These are phyloP conservation scores for Leccinum imitatum DNA, from an alignment of 768 basidiomycete genomes.

Conservation along the genomic window DNA sequence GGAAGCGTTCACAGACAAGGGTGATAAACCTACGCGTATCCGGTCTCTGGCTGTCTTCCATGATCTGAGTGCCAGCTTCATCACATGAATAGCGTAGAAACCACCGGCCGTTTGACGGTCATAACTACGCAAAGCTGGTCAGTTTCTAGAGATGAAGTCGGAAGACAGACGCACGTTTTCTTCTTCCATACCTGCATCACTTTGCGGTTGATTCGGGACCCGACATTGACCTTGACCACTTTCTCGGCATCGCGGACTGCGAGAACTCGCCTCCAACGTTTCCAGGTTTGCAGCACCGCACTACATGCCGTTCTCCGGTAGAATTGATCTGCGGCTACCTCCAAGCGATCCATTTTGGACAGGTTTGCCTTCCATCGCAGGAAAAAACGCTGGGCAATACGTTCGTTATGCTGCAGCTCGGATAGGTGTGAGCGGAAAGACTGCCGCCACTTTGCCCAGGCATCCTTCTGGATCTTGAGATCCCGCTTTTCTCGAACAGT, in stretches of 20 bases:
- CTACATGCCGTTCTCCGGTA: constrained; percentile 38
- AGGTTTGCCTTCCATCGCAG: constrained; percentile 54
- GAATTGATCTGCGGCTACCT: constrained; percentile 51
- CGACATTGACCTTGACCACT: constrained; percentile 42
- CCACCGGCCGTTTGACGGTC: constrained; percentile 43
- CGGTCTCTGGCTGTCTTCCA: constrained; percentile 58
- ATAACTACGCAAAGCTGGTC: constrained; percentile 36
- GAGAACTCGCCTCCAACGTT: constrained; percentile 52
- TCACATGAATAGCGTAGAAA: constrained; percentile 40
- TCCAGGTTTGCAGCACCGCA: constrained; percentile 46
- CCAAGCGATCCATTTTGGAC: constrained; percentile 41
- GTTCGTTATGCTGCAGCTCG: constrained; percentile 48
- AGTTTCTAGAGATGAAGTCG: constrained; percentile 2
- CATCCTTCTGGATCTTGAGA: constrained; percentile 49
- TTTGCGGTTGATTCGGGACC: constrained; percentile 47
- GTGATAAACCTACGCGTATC: constrained; percentile 44
- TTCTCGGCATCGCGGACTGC: constrained; percentile 47
- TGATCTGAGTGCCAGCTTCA: constrained; percentile 46
- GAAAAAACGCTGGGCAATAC: constrained; percentile 44
- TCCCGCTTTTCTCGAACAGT: constrained; percentile 57
- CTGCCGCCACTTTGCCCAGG: constrained; percentile 69
- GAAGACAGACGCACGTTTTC: constrained; percentile 44
- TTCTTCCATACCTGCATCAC: constrained; percentile 58
- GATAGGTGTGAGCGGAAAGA: constrained; percentile 51
- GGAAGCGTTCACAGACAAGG: neutral